Percentiles rank a stretch among this genome's conserved stretches.
These are phyloP conservation scores for Collybia mongolica DNA, from an alignment of 768 basidiomycete species.

Conservation along the genomic window DNA sequence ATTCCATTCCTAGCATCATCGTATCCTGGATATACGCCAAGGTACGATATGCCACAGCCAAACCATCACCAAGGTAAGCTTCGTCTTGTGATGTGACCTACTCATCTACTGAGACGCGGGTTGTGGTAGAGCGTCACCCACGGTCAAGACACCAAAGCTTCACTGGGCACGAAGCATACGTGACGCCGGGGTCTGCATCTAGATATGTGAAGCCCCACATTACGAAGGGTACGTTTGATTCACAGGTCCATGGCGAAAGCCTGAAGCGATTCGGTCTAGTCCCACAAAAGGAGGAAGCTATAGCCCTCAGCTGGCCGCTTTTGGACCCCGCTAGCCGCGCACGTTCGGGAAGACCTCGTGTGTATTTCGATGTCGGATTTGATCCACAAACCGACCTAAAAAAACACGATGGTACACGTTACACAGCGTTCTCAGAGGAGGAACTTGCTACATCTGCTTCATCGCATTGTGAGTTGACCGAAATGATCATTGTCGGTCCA, in stretches of 20 bases:
- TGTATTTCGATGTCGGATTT: conserved; percentile 13
- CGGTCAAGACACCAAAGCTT: conserved; percentile 6
- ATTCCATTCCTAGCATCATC: too few species aligned
- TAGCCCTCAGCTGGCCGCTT: conserved; percentile 15
- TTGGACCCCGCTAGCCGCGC: conserved; percentile 2
- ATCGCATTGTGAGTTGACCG: conserved; percentile 37
- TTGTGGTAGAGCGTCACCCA: conserved; percentile 1
- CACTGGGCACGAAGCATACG: background rate
- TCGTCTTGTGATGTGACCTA: background rate
- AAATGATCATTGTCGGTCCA: conserved; percentile 50
- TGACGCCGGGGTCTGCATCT: background rate
- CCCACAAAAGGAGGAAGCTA: conserved; percentile 8
- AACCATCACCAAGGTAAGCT: conserved; percentile 2
- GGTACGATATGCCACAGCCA: background rate
- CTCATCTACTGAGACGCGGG: background rate
- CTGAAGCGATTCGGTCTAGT: conserved; percentile 5
- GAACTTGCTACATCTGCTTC: conserved; percentile 44
- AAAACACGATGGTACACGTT: background rate
- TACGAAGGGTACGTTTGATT: conserved; percentile 2
- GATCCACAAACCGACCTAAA: background rate
- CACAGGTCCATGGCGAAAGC: background rate
- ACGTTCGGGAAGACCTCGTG: conserved; percentile 3
- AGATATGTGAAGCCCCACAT: conserved; percentile 5
- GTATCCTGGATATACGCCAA: too few species aligned
- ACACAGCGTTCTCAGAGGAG: conserved; percentile 26